These are phyloP conservation scores for Alternaria arborescens DNA, from an alignment of 2,329 filamentous ascomycete species.

Conservation along the genomic window DNA sequence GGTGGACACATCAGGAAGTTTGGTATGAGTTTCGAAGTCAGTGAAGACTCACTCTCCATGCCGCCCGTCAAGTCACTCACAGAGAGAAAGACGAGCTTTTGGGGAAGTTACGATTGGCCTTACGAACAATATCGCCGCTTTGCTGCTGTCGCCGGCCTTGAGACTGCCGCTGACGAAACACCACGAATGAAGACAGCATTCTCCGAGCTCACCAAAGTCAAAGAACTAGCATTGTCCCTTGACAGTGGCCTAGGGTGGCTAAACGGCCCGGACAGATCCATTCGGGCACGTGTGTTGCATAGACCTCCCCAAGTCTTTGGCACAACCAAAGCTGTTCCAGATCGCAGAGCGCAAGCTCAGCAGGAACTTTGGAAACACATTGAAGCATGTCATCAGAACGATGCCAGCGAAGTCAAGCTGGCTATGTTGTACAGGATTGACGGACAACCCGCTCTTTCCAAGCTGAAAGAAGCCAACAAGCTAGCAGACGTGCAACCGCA, in stretches of 20 bases:
- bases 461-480: constrained; percentile 22
- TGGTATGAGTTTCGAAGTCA: constrained; percentile 74
- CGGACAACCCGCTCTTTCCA: constrained; percentile 21
- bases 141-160: constrained; percentile 66
- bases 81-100: constrained; percentile 65
- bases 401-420: constrained; percentile 34
- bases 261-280: constrained; percentile 66
- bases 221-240: constrained; percentile 72
- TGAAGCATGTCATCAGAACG: constrained; percentile 27
- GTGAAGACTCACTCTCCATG: constrained; percentile 59
- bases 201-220: constrained; percentile 62
- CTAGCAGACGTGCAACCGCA: constrained; percentile 30
- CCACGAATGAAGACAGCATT: constrained; percentile 69
- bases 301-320: constrained; percentile 59
- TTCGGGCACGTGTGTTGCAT: constrained; percentile 58
- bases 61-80: constrained; percentile 67
- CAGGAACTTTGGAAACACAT: constrained; percentile 49
- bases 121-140: constrained; percentile 67
- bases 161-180: constrained; percentile 70
- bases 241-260: constrained; percentile 75
- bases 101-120: constrained; percentile 73
- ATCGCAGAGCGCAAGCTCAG: constrained; percentile 49
- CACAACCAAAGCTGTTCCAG: constrained; percentile 46
- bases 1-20: constrained; percentile 68
- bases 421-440: constrained; percentile 44